Conservation (phyloP, 306 rosid species). For the Alnus glutinosa region DNA sequence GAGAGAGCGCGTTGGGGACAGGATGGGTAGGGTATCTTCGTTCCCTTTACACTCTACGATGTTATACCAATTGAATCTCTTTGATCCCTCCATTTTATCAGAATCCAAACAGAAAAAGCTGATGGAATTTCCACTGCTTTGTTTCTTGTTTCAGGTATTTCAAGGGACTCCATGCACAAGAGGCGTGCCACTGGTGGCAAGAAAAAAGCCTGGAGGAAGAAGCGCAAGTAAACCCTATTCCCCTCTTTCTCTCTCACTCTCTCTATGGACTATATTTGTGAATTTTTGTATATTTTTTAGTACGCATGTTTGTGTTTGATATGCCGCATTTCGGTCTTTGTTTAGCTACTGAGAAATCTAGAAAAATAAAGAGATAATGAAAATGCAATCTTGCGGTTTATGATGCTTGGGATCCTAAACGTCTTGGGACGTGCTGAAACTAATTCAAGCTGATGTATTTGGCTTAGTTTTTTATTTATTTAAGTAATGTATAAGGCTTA, state of each 20-base stretch:
- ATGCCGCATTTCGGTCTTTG: background rate
- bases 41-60: background rate
- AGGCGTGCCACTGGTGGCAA: slow-evolving; percentile 52
- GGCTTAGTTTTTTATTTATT: no score
- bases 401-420: no score
- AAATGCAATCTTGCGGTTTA: background rate
- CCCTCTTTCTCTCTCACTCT: background rate
- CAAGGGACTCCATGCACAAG: slow-evolving; percentile 51
- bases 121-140: background rate
- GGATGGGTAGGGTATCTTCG: slow-evolving; percentile 28
- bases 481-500: background rate
- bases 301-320: background rate
- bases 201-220: slow-evolving; percentile 64
- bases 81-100: no score
- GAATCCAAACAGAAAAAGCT: background rate
- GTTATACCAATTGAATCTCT: background rate
- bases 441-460: background rate
- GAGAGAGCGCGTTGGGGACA: background rate
- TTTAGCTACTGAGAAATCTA: background rate
- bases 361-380: background rate
- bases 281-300: background rate
- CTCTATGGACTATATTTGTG: background rate
- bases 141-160: slow-evolving; percentile 40
- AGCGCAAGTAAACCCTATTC: slow-evolving; percentile 35
- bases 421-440: no score